Evolutionary conservation across 805 yeast genomes (phyloP).

Genomic region (Zygoascus bituminiphila): DNA sequence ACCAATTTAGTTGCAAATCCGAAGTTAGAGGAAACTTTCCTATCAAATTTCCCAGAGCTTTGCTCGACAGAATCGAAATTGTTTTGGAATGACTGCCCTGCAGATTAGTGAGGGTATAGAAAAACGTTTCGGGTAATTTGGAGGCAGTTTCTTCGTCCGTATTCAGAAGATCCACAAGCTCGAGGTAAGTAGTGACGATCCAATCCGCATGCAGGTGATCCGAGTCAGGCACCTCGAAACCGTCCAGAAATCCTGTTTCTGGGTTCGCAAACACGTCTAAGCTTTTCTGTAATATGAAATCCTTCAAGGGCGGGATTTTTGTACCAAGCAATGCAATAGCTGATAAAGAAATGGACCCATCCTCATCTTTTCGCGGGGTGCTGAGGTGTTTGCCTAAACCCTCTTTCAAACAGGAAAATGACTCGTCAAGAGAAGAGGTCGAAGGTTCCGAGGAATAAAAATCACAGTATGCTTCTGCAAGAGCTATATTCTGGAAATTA

Average conservation of each 20-base stretch:
- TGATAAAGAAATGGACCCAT: neutral
- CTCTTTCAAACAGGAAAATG: neutral
- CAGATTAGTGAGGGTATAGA: neutral
- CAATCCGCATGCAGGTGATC: neutral
- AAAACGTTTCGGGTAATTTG: neutral
- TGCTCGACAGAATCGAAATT: slow-evolving; percentile 4
- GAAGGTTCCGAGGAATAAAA: neutral
- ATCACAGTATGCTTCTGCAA: slow-evolving; percentile 1
- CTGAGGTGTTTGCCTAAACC: neutral
- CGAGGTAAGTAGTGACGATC: neutral
- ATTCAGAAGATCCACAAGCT: neutral
- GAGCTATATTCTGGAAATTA: neutral
- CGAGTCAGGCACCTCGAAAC: neutral
- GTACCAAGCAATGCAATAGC: neutral
- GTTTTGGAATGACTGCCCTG: neutral
- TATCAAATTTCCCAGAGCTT: neutral
- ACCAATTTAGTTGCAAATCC: neutral
- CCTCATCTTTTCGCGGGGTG: neutral
- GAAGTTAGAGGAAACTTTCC: neutral
- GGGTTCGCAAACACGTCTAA: neutral
- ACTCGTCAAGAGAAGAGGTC: neutral
- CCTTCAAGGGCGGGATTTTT: neutral
- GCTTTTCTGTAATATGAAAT: neutral
- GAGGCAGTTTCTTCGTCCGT: neutral
- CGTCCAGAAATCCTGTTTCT: neutral